phyloP scores from a whole-genome alignment of 78 protist genomes.

The Reticulomyxa filosa region DNA sequence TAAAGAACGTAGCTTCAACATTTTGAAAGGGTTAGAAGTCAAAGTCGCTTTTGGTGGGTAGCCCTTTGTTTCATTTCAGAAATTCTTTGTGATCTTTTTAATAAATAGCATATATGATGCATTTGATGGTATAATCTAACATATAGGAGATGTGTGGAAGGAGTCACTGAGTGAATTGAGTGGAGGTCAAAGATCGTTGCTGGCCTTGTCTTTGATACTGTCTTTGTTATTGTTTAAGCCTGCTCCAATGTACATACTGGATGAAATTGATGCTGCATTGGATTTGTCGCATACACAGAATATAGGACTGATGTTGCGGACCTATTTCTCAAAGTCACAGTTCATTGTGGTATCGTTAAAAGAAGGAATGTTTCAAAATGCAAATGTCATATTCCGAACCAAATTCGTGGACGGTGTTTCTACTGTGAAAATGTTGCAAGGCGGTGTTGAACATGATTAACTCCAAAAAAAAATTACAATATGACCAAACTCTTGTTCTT shows the following conservation, averaged over 20 bases:
- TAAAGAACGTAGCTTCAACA: neutral
- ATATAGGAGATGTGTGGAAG: too few relatives aligned
- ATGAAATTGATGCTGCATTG: constrained; percentile 99
- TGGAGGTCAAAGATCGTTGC: constrained; percentile 49
- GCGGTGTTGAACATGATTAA: too few relatives aligned
- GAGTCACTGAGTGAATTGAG: constrained; percentile 81
- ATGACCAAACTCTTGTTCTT: too few relatives aligned
- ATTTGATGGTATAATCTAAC: constrained; percentile 68
- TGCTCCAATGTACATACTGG: constrained; percentile 92
- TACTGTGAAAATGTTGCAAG: neutral
- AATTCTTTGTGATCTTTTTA: neutral
- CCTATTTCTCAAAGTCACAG: constrained; percentile 34
- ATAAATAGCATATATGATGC: constrained; percentile 43
- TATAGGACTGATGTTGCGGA: constrained; percentile 16
- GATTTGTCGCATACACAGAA: constrained; percentile 87
- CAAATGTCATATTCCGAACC: constrained; percentile 74
- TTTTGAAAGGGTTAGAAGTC: neutral
- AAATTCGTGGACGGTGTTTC: constrained; percentile 40
- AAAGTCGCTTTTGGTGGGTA: neutral
- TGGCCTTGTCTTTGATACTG: constrained; percentile 91
- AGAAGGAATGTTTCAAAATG: constrained; percentile 60
- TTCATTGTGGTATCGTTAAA: constrained; percentile 51
- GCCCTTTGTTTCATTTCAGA: neutral
- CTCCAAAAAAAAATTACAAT: too few relatives aligned
- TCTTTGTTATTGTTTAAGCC: constrained; percentile 78